A percentile compares a stretch with the other conserved stretches of the same genome.
phyloP scores from a whole-genome alignment of 352 stramenopile genomes.

The Halophytophthora polymorphica region DNA sequence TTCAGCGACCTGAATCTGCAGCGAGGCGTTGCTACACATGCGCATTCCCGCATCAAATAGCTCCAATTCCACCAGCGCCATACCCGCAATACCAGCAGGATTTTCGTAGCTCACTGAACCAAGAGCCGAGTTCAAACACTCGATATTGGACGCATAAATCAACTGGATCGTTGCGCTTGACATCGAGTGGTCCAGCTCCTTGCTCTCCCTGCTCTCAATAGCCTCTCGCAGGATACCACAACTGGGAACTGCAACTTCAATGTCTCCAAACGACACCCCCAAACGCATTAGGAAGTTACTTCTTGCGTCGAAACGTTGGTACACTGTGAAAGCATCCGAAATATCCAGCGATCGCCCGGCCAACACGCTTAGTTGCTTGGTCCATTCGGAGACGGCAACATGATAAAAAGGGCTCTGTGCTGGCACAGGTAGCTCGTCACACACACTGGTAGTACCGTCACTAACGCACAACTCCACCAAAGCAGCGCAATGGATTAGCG shows the following conservation, averaged over 20 bases:
- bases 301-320: constrained; percentile 10
- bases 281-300: constrained; percentile 18
- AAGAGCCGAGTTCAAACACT: constrained; percentile 25
- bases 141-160: constrained; percentile 14
- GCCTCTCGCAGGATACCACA: constrained; percentile 12
- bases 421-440: constrained; percentile 22
- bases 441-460: constrained; percentile 20
- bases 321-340: constrained; percentile 15
- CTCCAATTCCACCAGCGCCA: constrained; percentile 8
- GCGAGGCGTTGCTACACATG: constrained; percentile 6
- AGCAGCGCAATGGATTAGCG: constrained; percentile 5
- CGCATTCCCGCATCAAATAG: constrained; percentile 16
- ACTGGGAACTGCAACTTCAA: constrained; percentile 7
- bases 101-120: constrained; percentile 7
- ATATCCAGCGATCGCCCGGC: constrained; percentile 13
- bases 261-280: constrained; percentile 10
- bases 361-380: constrained; percentile 5
- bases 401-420: constrained; percentile 15
- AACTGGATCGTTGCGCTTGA: constrained; percentile 1
- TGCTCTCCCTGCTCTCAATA: not conserved
- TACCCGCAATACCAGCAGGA: not conserved
- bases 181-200: not conserved
- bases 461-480: constrained; percentile 25
- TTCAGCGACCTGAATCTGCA: constrained; percentile 8
- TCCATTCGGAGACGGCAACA: constrained; percentile 5